Conservation (phyloP, 768 basidiomycete species). For the Lentinula sp. region DNA sequence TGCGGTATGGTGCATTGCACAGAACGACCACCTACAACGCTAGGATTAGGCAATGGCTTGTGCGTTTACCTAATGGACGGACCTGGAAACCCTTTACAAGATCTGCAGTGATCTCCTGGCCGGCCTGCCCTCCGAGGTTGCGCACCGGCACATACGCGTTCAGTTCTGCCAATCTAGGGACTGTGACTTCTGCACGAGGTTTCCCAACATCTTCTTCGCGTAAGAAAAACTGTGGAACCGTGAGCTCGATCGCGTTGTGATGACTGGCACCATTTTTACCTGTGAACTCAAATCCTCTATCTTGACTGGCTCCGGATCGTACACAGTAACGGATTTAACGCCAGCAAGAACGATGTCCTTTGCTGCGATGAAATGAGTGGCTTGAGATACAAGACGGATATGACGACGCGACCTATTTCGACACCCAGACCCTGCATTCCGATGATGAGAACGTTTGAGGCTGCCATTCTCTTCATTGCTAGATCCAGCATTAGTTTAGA, state of each 20-base stretch:
- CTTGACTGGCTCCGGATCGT: conserved; percentile 84
- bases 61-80: conserved; percentile 14
- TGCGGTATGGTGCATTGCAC: conserved; percentile 66
- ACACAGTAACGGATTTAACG: conserved; percentile 95
- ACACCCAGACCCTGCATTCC: conserved; percentile 90
- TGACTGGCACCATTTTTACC: conserved; percentile 31
- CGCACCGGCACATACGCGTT: conserved; percentile 95
- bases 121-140: conserved; percentile 70
- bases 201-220: conserved; percentile 84
- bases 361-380: conserved; percentile 38
- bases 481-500: conserved; percentile 13
- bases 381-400: background rate
- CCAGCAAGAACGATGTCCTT: conserved; percentile 95
- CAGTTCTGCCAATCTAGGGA: conserved; percentile 86
- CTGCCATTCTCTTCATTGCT: conserved; percentile 99
- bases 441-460: conserved; percentile 90
- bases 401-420: conserved; percentile 70
- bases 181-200: conserved; percentile 78
- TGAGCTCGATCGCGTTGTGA: background rate
- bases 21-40: conserved; percentile 75
- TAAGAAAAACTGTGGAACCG: conserved; percentile 76
- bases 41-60: conserved; percentile 3
- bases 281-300: conserved; percentile 92
- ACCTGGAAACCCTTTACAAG: conserved; percentile 88
- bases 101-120: conserved; percentile 75